Evolutionary conservation across 139 green algal genomes (phyloP), one percentile per base, ranked within the genome.

Genomic region (Chlorella sp.): DNA sequence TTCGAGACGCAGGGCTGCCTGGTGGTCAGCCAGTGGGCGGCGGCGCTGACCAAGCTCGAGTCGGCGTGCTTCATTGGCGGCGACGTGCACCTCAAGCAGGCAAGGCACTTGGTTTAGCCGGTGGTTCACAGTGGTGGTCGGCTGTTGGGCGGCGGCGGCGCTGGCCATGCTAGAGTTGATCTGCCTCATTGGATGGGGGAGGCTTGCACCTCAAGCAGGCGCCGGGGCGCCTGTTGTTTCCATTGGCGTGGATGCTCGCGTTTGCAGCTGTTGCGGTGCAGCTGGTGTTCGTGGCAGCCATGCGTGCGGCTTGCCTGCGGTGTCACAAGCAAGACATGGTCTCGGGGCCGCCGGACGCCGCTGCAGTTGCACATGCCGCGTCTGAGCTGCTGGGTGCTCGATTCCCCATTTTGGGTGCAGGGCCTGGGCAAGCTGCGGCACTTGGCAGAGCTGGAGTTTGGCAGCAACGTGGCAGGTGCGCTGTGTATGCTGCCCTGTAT

Each of bases 1-100:
- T 38, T 82, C 0, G 76, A 82, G 34, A 56, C 76, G 44, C 36
- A 40, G 32, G 76, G 76, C 36, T 28, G 22, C 11, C 54, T 82
- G 76, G 76, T 82, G 36, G 54, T 82, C 32, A 43, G 22, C 44
- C 76, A 82, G 76, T 82, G 76, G 76, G 76, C 76, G 20, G 76
- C 76, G 13, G 51, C 34, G 20, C 76, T 82, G 20, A 24, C 11
- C 6, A 28, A 56, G 32, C 76, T 82, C 5, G 14, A 14, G 32
- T 56, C 76, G 11, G 76, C 76, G 7, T 82, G 76, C 76, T 82
- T 82, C 51, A 82, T 82, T 26, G 76, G 54, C 24, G 54, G 36
- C 1, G 76, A 69, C 8, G 54, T 76, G 69, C 69, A 76, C 40
- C 38, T 76, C 4, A 76, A 76, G 69, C 69, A 76, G 69, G 69